These are phyloP conservation scores for Nitzschia putrida DNA, from an alignment of 108 stramenopile species.

Conservation along the genomic window DNA sequence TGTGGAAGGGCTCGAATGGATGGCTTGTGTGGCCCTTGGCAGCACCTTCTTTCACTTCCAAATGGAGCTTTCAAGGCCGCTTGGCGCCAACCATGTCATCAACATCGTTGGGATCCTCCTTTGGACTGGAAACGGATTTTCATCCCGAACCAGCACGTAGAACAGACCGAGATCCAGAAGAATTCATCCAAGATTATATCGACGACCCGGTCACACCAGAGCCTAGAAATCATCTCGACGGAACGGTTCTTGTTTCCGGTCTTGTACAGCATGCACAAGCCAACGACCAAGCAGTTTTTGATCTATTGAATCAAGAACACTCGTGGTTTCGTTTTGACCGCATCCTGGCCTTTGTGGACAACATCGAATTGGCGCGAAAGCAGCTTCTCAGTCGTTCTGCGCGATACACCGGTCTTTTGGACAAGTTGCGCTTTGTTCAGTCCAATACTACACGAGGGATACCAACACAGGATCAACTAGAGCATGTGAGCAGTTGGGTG, in stretches of 20 bases:
- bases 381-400: slow-evolving; percentile 81
- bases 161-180: slow-evolving; percentile 23
- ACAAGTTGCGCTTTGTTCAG: slow-evolving; percentile 74
- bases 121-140: background rate
- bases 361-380: slow-evolving; percentile 80
- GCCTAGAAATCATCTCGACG: slow-evolving; percentile 50
- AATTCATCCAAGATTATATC: slow-evolving; percentile 56
- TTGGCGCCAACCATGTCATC: too few species aligned
- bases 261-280: slow-evolving; percentile 52
- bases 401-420: slow-evolving; percentile 87
- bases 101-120: background rate
- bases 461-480: slow-evolving; percentile 60
- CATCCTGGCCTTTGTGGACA: slow-evolving; percentile 83
- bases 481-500: slow-evolving; percentile 67
- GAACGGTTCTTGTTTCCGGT: slow-evolving; percentile 47
- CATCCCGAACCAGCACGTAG: background rate
- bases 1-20: too few species aligned
- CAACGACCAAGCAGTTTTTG: slow-evolving; percentile 78
- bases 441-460: slow-evolving; percentile 31
- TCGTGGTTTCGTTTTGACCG: slow-evolving; percentile 70
- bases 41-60: too few species aligned
- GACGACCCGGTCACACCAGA: slow-evolving; percentile 43
- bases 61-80: too few species aligned
- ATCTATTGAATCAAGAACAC: slow-evolving; percentile 84
- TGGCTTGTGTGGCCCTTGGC: too few species aligned